Evolutionary conservation across 345 rosid species (phyloP), one percentile per base, ranked within the genome.

Genomic region (Cochlearia excelsa): DNA sequence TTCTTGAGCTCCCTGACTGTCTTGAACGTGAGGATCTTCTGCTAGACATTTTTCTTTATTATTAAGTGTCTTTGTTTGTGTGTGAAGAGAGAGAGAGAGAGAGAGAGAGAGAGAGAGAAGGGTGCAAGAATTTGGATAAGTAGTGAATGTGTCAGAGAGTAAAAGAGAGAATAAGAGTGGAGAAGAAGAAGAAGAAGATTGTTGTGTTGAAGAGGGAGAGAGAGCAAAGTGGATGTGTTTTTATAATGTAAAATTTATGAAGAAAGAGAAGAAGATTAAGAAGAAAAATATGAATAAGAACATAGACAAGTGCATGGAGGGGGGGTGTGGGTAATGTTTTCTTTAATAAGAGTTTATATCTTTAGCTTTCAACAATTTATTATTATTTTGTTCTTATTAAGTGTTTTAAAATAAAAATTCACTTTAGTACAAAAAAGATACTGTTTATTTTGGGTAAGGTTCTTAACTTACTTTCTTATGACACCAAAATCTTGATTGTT

Each of bases 21-120:
- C 86, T 72, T 6, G 95, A 81, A 56, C 84, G 82, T 65, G 75
- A 85, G 71, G 75, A 87, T 78, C 98, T 85, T 78, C 94, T 78
- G 84, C 80, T 80, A 2, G 97, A 85, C 97, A 90, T 90, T 90
- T 74, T 53, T 78, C 26, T 40, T 11, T 9, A n/a, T n/a, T 9
- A 23, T 3, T 54, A 50, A 45, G 9, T 62, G 58, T 52, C 65
- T 26, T 57, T 47, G 7, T 31, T 38, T 11, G 34, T 49, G 50
- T 30, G 23, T 56, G 30, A 11, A 31, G 9, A 16, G 44, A 44
- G 41, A 46, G 42, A 6, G 26, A 38, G 53, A 30, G 43, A 46
- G 51, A 27, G 9, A 16, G 44, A 44, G 41, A 46, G 42, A 6
- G 26, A 38, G 53, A 30, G 43, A 46, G 51, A 27, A 30, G 46